phyloP scores from a whole-genome alignment of 2,329 filamentous ascomycete genomes.

The Biscogniauxia mediterranea region DNA sequence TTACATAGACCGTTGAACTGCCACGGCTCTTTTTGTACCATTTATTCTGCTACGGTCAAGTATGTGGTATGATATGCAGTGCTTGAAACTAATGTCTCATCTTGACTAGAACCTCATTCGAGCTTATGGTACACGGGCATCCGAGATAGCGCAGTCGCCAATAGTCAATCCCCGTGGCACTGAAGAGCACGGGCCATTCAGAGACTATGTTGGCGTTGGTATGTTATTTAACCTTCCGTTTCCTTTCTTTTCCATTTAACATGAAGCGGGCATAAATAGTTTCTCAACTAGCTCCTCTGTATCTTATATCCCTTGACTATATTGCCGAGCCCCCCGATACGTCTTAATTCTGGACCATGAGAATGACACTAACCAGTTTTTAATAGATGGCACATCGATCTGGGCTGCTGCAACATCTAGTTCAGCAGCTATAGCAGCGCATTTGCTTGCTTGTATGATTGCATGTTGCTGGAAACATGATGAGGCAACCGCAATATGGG shows the following conservation, averaged over 20 bases:
- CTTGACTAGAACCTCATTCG: conserved; percentile 6
- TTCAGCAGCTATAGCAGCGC: conserved; percentile 24
- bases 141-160: conserved; percentile 7
- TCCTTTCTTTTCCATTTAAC: not conserved
- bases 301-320: not conserved
- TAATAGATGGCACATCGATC: conserved; percentile 32
- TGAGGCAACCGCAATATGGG: conserved; percentile 31
- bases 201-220: conserved; percentile 20
- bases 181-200: conserved; percentile 8
- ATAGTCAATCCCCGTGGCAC: conserved; percentile 1
- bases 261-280: too few relatives aligned
- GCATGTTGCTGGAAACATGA: conserved; percentile 24
- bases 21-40: too few relatives aligned
- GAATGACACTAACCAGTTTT: not conserved
- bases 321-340: too few relatives aligned
- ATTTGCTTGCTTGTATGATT: conserved; percentile 34
- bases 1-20: not conserved
- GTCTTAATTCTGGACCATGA: not conserved
- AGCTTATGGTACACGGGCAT: conserved; percentile 8
- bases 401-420: conserved; percentile 39
- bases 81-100: not conserved
- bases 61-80: too few relatives aligned
- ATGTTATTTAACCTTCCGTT: not conserved
- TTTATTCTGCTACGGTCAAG: too few relatives aligned
- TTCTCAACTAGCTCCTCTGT: not conserved